Percentiles rank a stretch among this genome's conserved stretches.
Conservation (phyloP, 371 early-diverging fungal species). For the Circinella minor region DNA sequence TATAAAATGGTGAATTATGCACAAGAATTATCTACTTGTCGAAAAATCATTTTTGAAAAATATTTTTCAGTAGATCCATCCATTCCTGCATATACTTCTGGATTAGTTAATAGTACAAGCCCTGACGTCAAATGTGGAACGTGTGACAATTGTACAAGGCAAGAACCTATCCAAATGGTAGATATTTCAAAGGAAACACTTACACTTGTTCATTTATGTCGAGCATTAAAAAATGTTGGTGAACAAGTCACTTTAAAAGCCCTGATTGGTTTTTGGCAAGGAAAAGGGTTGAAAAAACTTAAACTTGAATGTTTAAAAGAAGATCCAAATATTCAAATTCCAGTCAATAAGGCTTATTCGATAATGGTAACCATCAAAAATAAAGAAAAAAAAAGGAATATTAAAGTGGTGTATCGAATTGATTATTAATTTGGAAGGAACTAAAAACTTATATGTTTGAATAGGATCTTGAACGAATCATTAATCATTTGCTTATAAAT, state of each 20-base stretch:
- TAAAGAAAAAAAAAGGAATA: not conserved
- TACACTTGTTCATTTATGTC: constrained; percentile 50
- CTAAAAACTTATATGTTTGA: not conserved
- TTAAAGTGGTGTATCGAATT: not conserved
- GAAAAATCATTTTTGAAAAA: constrained; percentile 68
- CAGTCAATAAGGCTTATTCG: constrained; percentile 34
- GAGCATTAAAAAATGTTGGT: constrained; percentile 33
- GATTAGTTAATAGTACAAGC: constrained; percentile 36
- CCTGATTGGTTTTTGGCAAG: constrained; percentile 53
- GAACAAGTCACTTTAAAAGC: constrained; percentile 60
- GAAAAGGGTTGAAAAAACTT: constrained; percentile 41
- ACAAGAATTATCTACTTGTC: constrained; percentile 65
- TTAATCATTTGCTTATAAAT: constrained; percentile 51
- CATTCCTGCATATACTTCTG: constrained; percentile 10
- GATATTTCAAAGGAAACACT: constrained; percentile 44
- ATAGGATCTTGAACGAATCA: constrained; percentile 57
- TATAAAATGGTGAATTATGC: constrained; percentile 70
- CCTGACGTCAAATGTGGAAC: constrained; percentile 49
- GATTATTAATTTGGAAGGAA: not conserved
- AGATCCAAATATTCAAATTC: constrained; percentile 35
- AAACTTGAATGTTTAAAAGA: constrained; percentile 39
- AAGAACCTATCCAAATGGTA: constrained; percentile 20
- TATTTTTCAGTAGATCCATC: constrained; percentile 58
- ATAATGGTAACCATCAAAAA: constrained; percentile 24
- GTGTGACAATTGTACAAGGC: constrained; percentile 58